Evolutionary conservation across 208 protist species (phyloP), one percentile per base, ranked within the genome.

Genomic region (Leishmania braziliensis): DNA sequence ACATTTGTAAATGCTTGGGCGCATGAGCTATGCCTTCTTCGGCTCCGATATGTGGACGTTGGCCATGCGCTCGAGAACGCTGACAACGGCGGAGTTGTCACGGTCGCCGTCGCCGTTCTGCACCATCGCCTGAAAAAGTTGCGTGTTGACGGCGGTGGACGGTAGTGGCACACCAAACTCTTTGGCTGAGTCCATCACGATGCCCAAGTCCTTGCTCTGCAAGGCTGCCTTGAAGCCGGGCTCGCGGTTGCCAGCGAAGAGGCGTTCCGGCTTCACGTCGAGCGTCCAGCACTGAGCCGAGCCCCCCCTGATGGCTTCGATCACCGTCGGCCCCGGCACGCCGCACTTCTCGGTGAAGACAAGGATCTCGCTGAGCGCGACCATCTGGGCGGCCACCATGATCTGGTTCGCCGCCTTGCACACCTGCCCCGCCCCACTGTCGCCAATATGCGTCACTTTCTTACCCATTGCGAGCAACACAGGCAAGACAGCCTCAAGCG

Each of bases 331-430:
- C 10, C 86, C 89, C n/a, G 96, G 87, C 46, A 98, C 95, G 14
- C 94, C 94, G 48, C 93, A 97, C 83, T 98, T 97, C 86, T 98
- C 86, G 5, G 94, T 87, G 60, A 99, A 99, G 66, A 99, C 88
- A 14, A 99, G 89, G 46, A 98, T 98, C 83, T 99, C 98, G 5
- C 89, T 90, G 86, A 99, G 92, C 8, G 97, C 98, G 33, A 98
- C 93, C 96, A 99, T 99, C 84, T 93, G 96, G 43, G 92, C 93
- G 12, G 95, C 95, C 51, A 99, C 96, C 89, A 98, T 96, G 63
- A 99, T 98, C 88, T 99, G 98, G 80, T 99, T 99, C 20, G 94
- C 94, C 72, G 97, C 96, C 86, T 99, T 99, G 84, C 96, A 98
- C 80, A 99, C 95, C 92, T 99, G 98, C 23, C 98, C 98, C 4